phyloP scores from a whole-genome alignment of 768 basidiomycete genomes.

The Exidia glandulosa region DNA sequence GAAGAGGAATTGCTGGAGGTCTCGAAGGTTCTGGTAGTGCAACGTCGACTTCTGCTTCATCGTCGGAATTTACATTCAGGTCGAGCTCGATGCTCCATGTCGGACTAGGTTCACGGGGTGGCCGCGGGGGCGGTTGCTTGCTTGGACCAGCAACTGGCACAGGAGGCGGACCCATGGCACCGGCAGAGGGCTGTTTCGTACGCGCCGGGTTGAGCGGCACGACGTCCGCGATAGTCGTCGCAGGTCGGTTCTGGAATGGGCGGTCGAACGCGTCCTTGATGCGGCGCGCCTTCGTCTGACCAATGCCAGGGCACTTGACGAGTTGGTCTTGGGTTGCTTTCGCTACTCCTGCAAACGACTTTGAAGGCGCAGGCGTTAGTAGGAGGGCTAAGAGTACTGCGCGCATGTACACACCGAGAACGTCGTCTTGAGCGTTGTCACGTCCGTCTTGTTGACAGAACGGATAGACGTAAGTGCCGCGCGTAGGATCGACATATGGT shows the following conservation, averaged over 20 bases:
- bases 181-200: not conserved
- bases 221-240: slow-evolving; percentile 13
- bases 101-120: slow-evolving; percentile 16
- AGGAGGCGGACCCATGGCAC: not conserved
- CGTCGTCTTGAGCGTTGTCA: slow-evolving; percentile 82
- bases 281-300: slow-evolving; percentile 85
- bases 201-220: not conserved
- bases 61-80: slow-evolving; percentile 15
- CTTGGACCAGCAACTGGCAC: not conserved
- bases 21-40: not conserved
- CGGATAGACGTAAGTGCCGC: slow-evolving; percentile 77
- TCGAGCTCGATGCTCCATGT: slow-evolving; percentile 39
- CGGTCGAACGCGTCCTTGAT: slow-evolving; percentile 86
- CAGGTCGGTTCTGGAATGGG: slow-evolving; percentile 57
- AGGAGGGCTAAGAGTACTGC: not conserved
- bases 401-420: slow-evolving; percentile 60
- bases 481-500: slow-evolving; percentile 72
- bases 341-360: slow-evolving; percentile 84
- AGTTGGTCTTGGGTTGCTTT: slow-evolving; percentile 63
- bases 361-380: not conserved
- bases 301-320: slow-evolving; percentile 81
- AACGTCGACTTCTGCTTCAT: not conserved
- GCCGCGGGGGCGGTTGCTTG: not conserved
- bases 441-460: slow-evolving; percentile 96
- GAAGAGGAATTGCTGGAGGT: not conserved